Conservation (phyloP, 1,139 yeast genomes). For the Hyphopichia pseudoburtonii region DNA sequence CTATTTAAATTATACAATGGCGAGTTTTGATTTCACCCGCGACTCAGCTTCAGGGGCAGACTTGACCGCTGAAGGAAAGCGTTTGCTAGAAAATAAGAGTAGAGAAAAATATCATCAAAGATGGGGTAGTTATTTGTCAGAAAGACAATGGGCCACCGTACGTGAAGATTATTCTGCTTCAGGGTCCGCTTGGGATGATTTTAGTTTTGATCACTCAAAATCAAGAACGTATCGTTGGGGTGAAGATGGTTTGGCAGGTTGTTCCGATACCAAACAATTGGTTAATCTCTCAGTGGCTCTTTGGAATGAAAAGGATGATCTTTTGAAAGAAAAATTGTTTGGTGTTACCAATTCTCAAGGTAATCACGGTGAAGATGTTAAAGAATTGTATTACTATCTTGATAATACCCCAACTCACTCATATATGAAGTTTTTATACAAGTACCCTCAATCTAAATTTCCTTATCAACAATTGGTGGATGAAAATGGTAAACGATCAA, state of each 20-base stretch:
- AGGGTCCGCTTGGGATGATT: slow-evolving; percentile 93
- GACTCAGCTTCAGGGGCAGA: too few species aligned
- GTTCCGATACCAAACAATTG: slow-evolving; percentile 80
- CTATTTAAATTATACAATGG: too few species aligned
- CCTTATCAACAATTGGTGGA: slow-evolving; percentile 79
- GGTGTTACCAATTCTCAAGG: slow-evolving; percentile 94
- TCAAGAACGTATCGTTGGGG: slow-evolving; percentile 94
- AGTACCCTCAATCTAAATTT: slow-evolving; percentile 82
- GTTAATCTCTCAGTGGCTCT: slow-evolving; percentile 77
- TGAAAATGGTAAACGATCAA: slow-evolving; percentile 64
- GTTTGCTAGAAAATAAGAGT: slow-evolving; percentile 60
- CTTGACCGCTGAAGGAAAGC: slow-evolving; percentile 62
- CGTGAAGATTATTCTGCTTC: slow-evolving; percentile 85
- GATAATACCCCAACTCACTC: slow-evolving; percentile 95
- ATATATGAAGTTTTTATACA: slow-evolving; percentile 89
- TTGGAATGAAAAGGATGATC: slow-evolving; percentile 90
- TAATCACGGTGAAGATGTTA: slow-evolving; percentile 95
- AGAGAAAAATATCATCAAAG: slow-evolving; percentile 71
- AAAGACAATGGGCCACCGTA: slow-evolving; percentile 94
- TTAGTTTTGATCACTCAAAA: slow-evolving; percentile 84
- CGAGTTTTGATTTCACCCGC: slow-evolving; percentile 5
- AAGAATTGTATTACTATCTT: slow-evolving; percentile 76
- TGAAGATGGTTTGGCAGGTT: slow-evolving; percentile 94
- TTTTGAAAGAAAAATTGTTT: slow-evolving; percentile 82
- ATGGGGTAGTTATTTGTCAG: slow-evolving; percentile 93